Base-by-base conservation (phyloP, 805 yeast genomes). In the Hanseniaspora jakobsenii region DNA sequence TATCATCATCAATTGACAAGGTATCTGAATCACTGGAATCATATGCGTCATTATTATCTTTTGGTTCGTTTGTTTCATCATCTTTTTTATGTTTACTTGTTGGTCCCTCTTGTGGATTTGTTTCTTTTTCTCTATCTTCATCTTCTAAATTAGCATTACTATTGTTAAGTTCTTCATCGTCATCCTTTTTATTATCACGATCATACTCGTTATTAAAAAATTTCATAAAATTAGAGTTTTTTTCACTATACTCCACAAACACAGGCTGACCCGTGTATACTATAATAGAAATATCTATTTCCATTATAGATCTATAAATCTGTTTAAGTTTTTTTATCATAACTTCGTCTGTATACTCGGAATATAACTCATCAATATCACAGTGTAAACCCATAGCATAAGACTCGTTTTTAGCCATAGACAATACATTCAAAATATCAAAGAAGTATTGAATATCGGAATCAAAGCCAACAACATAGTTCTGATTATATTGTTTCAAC, bases 211-310 rank as follows among this genome's bases (percentile, higher is more conserved):
- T n/a, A n/a, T n/a, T n/a, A n/a, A n/a, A n/a, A n/a, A n/a, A n/a
- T n/a, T n/a, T n/a, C n/a, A n/a, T n/a, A n/a, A n/a, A n/a, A n/a
- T n/a, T n/a, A n/a, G n/a, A n/a, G n/a, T 19, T 32, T n/a, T 32
- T 32, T 10, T 18, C 26, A 18, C 8, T 36, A n/a, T 23, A 6
- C 9, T 36, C 39, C 3, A 14, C 14, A 26, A 36, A 36, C 12
- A 36, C 12, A 16, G 39, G 39, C 19, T 36, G 39, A 17, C 39
- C 39, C 24, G 39, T 26, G n/a, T 13, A 36, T 4, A 36, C 32
- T 6, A 36, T 14, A 17, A 24, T 4, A n/a, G 23, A 13, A 3
- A 36, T 23, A 27, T 36, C 39, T 9, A 16, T 16, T 8, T 36
- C 39, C n/a, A 26, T n/a, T 16, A 36, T 17, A 10, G 29, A 36